Evolutionary conservation across 805 yeast genomes (phyloP).

Genomic region (Wickerhamiella brachini): DNA sequence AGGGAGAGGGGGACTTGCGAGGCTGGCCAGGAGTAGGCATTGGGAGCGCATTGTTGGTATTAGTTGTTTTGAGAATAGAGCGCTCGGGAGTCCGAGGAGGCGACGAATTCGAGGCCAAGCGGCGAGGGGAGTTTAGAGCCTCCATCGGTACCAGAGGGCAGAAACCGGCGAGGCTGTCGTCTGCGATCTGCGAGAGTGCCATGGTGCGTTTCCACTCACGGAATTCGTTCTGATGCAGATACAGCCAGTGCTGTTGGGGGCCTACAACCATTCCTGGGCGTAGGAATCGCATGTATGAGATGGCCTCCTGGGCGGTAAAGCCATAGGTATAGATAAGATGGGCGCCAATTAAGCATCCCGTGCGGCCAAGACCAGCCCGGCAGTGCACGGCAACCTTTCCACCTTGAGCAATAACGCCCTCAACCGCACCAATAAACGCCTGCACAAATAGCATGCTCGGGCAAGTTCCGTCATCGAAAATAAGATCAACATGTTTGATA

Average conservation of each 20-base stretch:
- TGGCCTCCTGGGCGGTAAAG: constrained; percentile 92
- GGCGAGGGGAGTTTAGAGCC: constrained; percentile 1
- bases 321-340: constrained; percentile 93
- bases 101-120: constrained; percentile 2
- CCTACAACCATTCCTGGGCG: constrained; percentile 99
- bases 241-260: constrained; percentile 98
- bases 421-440: constrained; percentile 89
- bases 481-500: constrained; percentile 86
- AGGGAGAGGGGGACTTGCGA: constrained; percentile 36
- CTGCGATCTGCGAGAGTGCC: constrained; percentile 59
- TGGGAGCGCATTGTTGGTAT: constrained; percentile 70
- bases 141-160: constrained; percentile 23
- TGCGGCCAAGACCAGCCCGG: constrained; percentile 95
- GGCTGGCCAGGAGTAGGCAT: constrained; percentile 95
- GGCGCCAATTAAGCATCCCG: constrained; percentile 96
- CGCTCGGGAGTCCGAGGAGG: constrained; percentile 65
- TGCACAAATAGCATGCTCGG: constrained; percentile 90
- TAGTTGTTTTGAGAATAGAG: constrained; percentile 56
- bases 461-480: constrained; percentile 96
- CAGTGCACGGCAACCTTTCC: constrained; percentile 98
- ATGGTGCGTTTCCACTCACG: constrained; percentile 92
- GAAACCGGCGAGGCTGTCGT: constrained; percentile 25
- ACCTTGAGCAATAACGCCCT: constrained; percentile 67
- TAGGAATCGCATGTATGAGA: constrained; percentile 88
- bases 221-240: constrained; percentile 88